A percentile compares a stretch with the other conserved stretches of the same genome.
Evolutionary conservation across 2,329 filamentous ascomycete genomes (phyloP).

Genomic region (Lecanosticta acicola): DNA sequence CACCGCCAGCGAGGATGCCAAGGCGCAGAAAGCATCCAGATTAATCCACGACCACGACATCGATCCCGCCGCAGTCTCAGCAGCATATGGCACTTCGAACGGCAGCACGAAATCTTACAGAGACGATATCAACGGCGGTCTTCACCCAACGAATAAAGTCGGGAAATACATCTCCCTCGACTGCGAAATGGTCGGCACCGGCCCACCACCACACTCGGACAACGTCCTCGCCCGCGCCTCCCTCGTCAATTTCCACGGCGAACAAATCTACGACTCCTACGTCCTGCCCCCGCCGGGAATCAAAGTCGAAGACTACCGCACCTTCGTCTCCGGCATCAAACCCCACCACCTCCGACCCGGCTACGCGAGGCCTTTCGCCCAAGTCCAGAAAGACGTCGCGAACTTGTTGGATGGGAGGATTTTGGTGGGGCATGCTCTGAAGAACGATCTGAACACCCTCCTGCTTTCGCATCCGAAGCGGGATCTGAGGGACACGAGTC

Average conservation of each 20-base stretch:
- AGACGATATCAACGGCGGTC: constrained; percentile 42
- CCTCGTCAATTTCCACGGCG: constrained; percentile 87
- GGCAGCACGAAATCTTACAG: constrained; percentile 51
- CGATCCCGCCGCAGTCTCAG: constrained; percentile 56
- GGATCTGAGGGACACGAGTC: constrained; percentile 80
- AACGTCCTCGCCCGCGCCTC: constrained; percentile 81
- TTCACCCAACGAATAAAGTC: constrained; percentile 54
- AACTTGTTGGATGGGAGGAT: constrained; percentile 64
- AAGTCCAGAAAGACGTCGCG: constrained; percentile 69
- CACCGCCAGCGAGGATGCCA: constrained; percentile 31
- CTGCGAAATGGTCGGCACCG: constrained; percentile 96
- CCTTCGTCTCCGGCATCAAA: constrained; percentile 74
- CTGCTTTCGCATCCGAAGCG: constrained; percentile 70
- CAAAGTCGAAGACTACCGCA: constrained; percentile 88
- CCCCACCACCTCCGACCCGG: constrained; percentile 61
- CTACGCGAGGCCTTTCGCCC: constrained; percentile 54
- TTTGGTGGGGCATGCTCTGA: constrained; percentile 76
- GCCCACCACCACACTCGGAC: constrained; percentile 58
- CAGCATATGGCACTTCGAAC: constrained; percentile 56
- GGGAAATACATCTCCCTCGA: constrained; percentile 92
- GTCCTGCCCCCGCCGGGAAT: constrained; percentile 58
- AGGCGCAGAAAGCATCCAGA: constrained; percentile 46
- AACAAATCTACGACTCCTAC: constrained; percentile 90
- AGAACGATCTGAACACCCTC: constrained; percentile 69
- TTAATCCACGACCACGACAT: constrained; percentile 41